Evolutionary conservation across 805 yeast species (phyloP), one percentile per base, ranked within the genome.

Genomic region (Ogataea nakhonphanomensis): DNA sequence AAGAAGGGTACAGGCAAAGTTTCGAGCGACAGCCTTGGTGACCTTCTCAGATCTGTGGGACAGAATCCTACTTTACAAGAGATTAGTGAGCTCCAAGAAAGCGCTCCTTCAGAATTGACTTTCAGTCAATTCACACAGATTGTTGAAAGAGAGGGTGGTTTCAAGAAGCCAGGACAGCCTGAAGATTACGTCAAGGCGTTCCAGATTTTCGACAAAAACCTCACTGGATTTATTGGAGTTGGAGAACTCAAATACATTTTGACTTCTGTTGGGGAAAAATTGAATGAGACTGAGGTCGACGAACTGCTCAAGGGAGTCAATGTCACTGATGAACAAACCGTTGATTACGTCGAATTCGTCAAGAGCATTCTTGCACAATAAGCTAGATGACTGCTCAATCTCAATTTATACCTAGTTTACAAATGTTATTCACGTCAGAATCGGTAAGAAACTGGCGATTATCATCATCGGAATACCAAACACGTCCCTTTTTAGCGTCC

Each of bases 401-500:
- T 24, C 14, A 14, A 24, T 23, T 33, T 38, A 27, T 32, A 29
- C 13, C 33, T 41, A 33, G 27, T 24, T 32, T 36, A 30, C 33
- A 30, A 24, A 15, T 12, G n/a, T 17, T 17, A 17, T 17, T 48
- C 44, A 62, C 4, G 66, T 70, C 35, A 78, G 46, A 21, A 87
- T 81, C 0, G 97, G 98, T 52, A 91, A 68, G 59, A 91, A 91
- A 58, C 88, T 93, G 12, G 96, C 98, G 25, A 91, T 76, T 15
- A 93, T 83, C 95, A 91, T 90, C 88, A 93, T 83, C 11, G 99
- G 99, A 38, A 91, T 82, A 7, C 96, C 97, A 65, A 93, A 91
- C 12, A 91, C 95, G 58, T 91, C 98, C 59, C 97, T 71, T 57
- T 90, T 89, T 49, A 93, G 67, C 1, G 98, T 93, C 95, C 96